Evolutionary conservation across 352 stramenopile species (phyloP).

Genomic region (Aphanomyces stellatus): DNA sequence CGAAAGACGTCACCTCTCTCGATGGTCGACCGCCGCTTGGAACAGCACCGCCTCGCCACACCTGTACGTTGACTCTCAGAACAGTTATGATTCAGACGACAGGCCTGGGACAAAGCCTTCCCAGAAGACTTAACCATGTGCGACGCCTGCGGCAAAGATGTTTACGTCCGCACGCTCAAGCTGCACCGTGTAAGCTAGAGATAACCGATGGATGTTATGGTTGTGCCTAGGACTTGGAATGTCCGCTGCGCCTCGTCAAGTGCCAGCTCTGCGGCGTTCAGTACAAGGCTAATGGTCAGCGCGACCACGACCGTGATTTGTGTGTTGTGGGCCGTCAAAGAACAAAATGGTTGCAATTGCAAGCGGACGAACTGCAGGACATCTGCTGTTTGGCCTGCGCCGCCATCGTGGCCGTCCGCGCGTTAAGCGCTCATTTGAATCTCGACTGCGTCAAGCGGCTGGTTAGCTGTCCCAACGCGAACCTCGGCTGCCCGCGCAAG

Average conservation of each 20-base stretch:
- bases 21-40: not conserved
- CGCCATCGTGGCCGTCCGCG: constrained; percentile 28
- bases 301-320: constrained; percentile 32
- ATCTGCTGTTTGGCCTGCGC: constrained; percentile 36
- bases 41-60: not conserved
- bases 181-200: constrained; percentile 22
- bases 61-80: not conserved
- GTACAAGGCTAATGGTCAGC: constrained; percentile 28
- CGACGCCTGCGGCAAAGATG: constrained; percentile 41
- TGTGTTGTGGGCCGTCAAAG: constrained; percentile 26
- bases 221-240: constrained; percentile 25
- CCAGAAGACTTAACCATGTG: constrained; percentile 33
- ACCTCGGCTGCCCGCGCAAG: constrained; percentile 37
- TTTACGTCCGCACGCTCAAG: constrained; percentile 27
- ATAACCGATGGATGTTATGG: not conserved
- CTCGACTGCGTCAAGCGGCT: constrained; percentile 39
- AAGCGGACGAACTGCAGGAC: constrained; percentile 21
- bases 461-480: constrained; percentile 37
- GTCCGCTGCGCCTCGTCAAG: constrained; percentile 30
- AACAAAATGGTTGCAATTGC: constrained; percentile 30
- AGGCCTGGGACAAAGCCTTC: constrained; percentile 3
- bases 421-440: constrained; percentile 35
- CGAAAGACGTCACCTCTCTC: not conserved
- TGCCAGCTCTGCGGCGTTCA: constrained; percentile 36
- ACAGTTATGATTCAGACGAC: not conserved